phyloP scores from a whole-genome alignment of 257 asterid genomes.

The Mitragyna speciosa region DNA sequence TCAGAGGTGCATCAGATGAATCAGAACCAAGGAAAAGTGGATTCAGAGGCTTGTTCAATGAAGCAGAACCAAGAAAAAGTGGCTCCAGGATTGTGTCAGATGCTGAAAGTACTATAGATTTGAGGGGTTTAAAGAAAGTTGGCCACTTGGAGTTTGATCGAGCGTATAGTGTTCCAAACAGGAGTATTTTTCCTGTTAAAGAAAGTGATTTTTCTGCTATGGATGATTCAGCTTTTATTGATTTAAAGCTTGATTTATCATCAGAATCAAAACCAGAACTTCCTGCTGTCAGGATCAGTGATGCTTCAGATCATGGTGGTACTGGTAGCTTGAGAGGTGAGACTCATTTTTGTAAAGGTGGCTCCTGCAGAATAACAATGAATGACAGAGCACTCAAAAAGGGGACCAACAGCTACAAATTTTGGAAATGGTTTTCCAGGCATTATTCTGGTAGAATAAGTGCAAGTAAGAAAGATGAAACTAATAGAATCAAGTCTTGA shows the following conservation, averaged over 20 bases:
- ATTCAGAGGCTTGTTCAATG: slow-evolving; percentile 24
- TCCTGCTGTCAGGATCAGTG: slow-evolving; percentile 35
- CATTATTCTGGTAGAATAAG: slow-evolving; percentile 45
- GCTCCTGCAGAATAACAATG: slow-evolving; percentile 47
- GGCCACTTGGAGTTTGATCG: slow-evolving; percentile 37
- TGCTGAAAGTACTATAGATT: slow-evolving; percentile 32
- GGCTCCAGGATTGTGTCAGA: slow-evolving; percentile 30
- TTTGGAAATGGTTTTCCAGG: slow-evolving; percentile 88
- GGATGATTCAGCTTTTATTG: slow-evolving; percentile 89
- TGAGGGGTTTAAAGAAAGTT: slow-evolving; percentile 25
- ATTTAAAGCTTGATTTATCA: slow-evolving; percentile 63
- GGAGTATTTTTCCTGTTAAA: slow-evolving; percentile 61
- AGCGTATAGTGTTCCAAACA: slow-evolving; percentile 42
- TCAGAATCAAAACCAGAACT: too few relatives aligned
- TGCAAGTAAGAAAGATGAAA: slow-evolving; percentile 38
- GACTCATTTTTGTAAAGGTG: slow-evolving; percentile 25
- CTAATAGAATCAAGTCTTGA: slow-evolving; percentile 24
- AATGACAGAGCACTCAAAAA: slow-evolving; percentile 45
- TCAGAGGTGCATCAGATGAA: slow-evolving; percentile 16
- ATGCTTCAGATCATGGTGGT: slow-evolving; percentile 42
- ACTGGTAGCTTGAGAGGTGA: slow-evolving; percentile 22
- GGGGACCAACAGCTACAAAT: slow-evolving; percentile 53
- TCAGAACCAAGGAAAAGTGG: slow-evolving; percentile 25
- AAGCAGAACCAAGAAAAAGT: slow-evolving; percentile 45
- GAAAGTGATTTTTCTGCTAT: slow-evolving; percentile 70